phyloP scores from a whole-genome alignment of 345 rosid species.

The Nephelium lappaceum region DNA sequence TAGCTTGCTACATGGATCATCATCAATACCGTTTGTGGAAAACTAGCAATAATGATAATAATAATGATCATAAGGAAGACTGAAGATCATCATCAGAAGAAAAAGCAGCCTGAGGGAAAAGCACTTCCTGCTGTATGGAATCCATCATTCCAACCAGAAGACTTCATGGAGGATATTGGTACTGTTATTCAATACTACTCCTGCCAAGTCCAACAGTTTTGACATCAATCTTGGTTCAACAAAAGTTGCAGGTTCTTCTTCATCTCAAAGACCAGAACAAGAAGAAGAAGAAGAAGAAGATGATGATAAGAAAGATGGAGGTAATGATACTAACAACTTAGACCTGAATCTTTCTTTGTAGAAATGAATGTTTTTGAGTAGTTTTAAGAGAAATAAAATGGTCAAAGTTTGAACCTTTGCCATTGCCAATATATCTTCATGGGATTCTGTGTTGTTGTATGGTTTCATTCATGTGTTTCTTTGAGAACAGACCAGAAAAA shows the following conservation, averaged over 20 bases:
- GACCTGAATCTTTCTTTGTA: slow-evolving; percentile 25
- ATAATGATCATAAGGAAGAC: not conserved
- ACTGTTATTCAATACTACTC: not conserved
- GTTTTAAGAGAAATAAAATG: too few species aligned
- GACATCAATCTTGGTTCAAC: not conserved
- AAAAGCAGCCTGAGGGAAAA: not conserved
- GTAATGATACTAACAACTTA: slow-evolving; percentile 8
- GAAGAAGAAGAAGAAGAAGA: not conserved
- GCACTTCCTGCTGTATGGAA: slow-evolving; percentile 22
- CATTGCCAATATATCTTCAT: not conserved
- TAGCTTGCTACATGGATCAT: not conserved
- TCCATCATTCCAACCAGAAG: slow-evolving; percentile 31
- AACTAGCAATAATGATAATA: not conserved
- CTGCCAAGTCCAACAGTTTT: not conserved
- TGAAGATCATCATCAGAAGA: not conserved
- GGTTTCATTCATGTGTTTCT: not conserved
- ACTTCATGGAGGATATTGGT: slow-evolving; percentile 18
- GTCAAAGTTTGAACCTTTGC: not conserved
- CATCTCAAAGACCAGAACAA: slow-evolving; percentile 6
- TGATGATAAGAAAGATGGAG: slow-evolving; percentile 2
- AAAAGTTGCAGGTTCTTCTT: slow-evolving; percentile 20
- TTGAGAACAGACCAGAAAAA: not conserved
- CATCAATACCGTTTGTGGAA: not conserved
- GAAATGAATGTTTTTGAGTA: too few species aligned
- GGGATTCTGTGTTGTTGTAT: not conserved